These are phyloP conservation scores for Phytomonas sp. DNA, from an alignment of 208 protist genomes.

Conservation along the genomic window DNA sequence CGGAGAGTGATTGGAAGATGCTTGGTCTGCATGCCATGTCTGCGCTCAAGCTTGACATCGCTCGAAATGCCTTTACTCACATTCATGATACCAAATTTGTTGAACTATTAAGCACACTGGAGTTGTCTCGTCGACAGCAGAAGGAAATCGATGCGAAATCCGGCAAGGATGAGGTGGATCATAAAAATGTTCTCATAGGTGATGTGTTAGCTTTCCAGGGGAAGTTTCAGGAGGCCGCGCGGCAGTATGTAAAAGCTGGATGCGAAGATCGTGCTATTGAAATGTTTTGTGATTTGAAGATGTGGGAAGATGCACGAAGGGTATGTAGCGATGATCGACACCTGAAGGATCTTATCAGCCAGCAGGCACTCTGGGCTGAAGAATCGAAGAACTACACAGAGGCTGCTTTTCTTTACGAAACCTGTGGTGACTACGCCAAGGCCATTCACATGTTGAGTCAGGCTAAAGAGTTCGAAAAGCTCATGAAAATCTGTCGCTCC, in stretches of 20 bases:
- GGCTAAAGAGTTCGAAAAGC: conserved; percentile 71
- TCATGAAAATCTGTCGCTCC: conserved; percentile 80
- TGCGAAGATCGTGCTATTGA: conserved; percentile 80
- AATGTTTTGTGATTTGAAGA: conserved; percentile 93
- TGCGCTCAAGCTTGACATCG: conserved; percentile 86
- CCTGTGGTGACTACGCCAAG: conserved; percentile 76
- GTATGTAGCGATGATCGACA: conserved; percentile 85
- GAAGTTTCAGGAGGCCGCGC: conserved; percentile 88
- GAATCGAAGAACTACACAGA: conserved; percentile 88
- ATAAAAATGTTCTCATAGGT: conserved; percentile 40
- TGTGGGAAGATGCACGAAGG: conserved; percentile 89
- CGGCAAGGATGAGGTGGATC: not conserved
- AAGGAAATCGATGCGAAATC: conserved; percentile 12
- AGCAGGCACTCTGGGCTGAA: conserved; percentile 90
- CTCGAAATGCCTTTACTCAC: conserved; percentile 88
- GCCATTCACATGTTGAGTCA: conserved; percentile 86
- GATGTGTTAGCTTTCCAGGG: conserved; percentile 92
- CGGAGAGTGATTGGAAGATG: conserved; percentile 92
- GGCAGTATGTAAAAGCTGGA: conserved; percentile 79
- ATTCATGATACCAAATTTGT: conserved; percentile 89
- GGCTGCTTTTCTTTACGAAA: conserved; percentile 84
- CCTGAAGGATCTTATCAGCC: conserved; percentile 84
- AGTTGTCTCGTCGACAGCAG: conserved; percentile 54
- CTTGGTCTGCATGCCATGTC: conserved; percentile 90
- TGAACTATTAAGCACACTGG: conserved; percentile 87